Percentiles rank a stretch among this genome's conserved stretches.
phyloP scores from a whole-genome alignment of 257 asterid genomes.

The Gentiana straminea region DNA sequence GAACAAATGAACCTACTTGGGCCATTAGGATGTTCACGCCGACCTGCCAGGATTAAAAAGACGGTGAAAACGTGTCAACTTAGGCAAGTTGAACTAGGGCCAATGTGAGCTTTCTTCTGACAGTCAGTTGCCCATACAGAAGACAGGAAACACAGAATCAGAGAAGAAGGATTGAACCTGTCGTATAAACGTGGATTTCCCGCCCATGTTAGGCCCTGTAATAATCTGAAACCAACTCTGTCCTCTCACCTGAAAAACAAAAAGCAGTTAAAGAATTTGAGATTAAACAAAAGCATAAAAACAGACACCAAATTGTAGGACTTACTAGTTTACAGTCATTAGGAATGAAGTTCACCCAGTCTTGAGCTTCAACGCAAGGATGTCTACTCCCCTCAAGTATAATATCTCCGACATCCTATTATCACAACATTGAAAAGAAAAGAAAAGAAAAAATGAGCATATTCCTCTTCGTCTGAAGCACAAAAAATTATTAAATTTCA shows the following conservation, averaged over 20 bases:
- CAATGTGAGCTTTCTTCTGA: neutral
- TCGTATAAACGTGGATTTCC: slow-evolving; percentile 89
- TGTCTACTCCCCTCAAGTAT: slow-evolving; percentile 90
- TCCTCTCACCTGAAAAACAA: slow-evolving; percentile 57
- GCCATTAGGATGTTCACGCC: slow-evolving; percentile 96
- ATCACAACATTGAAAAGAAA: neutral
- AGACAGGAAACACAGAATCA: neutral
- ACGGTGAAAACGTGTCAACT: slow-evolving; percentile 2
- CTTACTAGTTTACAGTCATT: slow-evolving; percentile 93
- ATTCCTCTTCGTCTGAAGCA: slow-evolving; percentile 8
- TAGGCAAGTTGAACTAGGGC: neutral
- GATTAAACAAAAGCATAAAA: slow-evolving; percentile 11
- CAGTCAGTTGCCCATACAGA: neutral
- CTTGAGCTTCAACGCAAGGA: slow-evolving; percentile 99
- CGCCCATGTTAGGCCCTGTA: slow-evolving; percentile 99
- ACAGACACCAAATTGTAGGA: slow-evolving; percentile 16
- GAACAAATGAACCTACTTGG: slow-evolving; percentile 87
- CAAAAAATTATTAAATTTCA: neutral
- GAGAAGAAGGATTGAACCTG: slow-evolving; percentile 43
- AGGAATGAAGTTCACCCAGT: slow-evolving; percentile 97
- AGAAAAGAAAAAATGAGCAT: slow-evolving; percentile 9
- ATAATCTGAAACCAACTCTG: slow-evolving; percentile 96
- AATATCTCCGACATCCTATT: slow-evolving; percentile 82
- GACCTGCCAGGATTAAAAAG: slow-evolving; percentile 38
- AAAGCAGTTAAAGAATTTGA: slow-evolving; percentile 8